Conservation (phyloP, 2,329 filamentous ascomycete species). For the Neonectria hederae region DNA sequence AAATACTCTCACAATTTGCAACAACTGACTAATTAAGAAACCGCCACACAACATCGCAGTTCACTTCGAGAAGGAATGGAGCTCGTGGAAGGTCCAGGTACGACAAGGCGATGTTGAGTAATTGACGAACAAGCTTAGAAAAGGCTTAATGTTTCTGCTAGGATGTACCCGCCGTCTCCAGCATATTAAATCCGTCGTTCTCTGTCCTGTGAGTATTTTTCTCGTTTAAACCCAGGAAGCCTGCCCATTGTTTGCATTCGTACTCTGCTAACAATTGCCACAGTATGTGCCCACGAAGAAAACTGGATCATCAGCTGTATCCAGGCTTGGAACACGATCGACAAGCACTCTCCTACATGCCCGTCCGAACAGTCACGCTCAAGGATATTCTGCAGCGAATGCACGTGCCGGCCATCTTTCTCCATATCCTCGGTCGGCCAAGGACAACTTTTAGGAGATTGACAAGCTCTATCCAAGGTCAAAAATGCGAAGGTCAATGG, state of each 20-base stretch:
- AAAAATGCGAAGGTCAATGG: conserved; percentile 4
- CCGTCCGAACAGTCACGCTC: not conserved
- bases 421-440: not conserved
- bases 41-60: not conserved
- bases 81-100: not conserved
- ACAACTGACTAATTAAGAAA: not conserved
- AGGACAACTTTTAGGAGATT: not conserved
- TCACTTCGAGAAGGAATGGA: not conserved
- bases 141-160: not conserved
- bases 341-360: not conserved
- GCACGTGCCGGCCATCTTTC: not conserved
- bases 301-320: too few species aligned
- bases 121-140: not conserved
- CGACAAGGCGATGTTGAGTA: not conserved
- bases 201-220: not conserved
- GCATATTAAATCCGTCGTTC: not conserved
- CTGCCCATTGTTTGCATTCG: not conserved
- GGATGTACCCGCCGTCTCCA: not conserved
- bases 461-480: not conserved
- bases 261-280: not conserved
- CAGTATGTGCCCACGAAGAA: not conserved
- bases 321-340: not conserved
- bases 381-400: not conserved
- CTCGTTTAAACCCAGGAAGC: not conserved
- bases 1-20: not conserved